Percentiles rank a stretch among this genome's conserved stretches.
These are phyloP conservation scores for Chlamydomonas reinhardtii DNA, from an alignment of 163 green algal species.

Conservation along the genomic window DNA sequence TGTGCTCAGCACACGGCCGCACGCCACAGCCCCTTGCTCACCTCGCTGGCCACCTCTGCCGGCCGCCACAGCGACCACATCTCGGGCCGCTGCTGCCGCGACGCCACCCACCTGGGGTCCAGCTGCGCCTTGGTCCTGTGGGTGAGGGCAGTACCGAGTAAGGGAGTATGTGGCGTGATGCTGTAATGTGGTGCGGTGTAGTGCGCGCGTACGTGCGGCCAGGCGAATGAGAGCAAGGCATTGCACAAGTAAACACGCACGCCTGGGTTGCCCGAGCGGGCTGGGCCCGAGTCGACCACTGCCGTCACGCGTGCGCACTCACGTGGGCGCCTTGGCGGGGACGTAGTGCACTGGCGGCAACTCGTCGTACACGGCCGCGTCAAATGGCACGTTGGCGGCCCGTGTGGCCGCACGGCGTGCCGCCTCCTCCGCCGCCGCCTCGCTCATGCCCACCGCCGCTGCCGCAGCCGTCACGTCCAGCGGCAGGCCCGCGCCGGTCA, in stretches of 20 bases:
- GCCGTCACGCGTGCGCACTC: too few species aligned
- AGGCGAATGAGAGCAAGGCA: too few species aligned
- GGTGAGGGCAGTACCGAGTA: too few species aligned
- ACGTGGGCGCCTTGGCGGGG: background rate
- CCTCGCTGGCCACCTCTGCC: background rate
- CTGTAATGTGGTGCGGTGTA: too few species aligned
- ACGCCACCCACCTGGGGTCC: slow-evolving; percentile 52
- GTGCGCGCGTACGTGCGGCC: too few species aligned
- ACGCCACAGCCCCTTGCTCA: too few species aligned
- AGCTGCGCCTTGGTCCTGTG: slow-evolving; percentile 48
- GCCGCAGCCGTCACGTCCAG: background rate
- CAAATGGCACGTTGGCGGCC: slow-evolving; percentile 14
- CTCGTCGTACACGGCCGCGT: background rate
- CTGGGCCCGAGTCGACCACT: too few species aligned
- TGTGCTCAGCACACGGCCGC: too few species aligned
- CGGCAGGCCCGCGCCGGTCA: too few species aligned
- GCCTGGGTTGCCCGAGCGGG: too few species aligned
- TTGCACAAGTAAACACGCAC: too few species aligned
- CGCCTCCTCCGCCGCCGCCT: slow-evolving; percentile 30
- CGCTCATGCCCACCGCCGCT: background rate
- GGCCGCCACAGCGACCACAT: slow-evolving; percentile 31
- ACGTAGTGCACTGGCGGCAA: slow-evolving; percentile 8
- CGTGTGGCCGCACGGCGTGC: slow-evolving; percentile 8
- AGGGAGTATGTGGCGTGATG: too few species aligned
- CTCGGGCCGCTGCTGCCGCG: slow-evolving; percentile 35